These are phyloP conservation scores for Quercus tomentella DNA, from an alignment of 331 rosid genomes.

Conservation along the genomic window DNA sequence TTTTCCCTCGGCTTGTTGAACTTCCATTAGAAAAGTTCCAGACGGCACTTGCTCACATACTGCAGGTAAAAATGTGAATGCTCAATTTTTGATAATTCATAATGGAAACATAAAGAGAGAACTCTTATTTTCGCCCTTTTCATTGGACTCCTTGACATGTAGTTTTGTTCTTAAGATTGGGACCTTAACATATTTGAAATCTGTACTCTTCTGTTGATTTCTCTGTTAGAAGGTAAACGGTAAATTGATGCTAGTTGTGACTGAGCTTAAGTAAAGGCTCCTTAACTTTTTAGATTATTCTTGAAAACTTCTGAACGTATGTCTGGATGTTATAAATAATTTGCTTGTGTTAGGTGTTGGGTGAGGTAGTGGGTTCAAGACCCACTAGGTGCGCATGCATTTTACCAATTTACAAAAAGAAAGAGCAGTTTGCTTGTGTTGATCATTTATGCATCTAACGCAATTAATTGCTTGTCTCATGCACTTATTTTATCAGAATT, in stretches of 20 bases:
- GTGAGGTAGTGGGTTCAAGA: too few species aligned
- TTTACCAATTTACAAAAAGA: too few species aligned
- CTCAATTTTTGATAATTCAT: background rate
- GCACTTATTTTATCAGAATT: background rate
- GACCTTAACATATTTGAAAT: background rate
- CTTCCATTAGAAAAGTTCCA: conserved; percentile 97
- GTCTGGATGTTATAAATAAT: background rate
- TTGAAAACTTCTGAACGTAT: background rate
- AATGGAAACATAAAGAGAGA: background rate
- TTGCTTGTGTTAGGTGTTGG: background rate
- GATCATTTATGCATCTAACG: background rate
- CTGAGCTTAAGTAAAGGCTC: background rate
- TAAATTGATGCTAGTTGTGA: background rate
- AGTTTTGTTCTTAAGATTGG: background rate
- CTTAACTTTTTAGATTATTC: background rate
- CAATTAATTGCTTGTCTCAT: background rate
- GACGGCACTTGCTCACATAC: conserved; percentile 95
- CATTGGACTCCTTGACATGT: background rate
- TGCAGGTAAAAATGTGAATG: conserved; percentile 69
- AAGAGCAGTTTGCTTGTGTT: background rate
- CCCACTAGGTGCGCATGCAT: too few species aligned
- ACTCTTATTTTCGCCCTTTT: background rate
- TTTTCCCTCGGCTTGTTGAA: conserved; percentile 84
- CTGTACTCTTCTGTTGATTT: background rate
- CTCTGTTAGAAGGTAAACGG: too few species aligned